Conservation (phyloP, 2,329 filamentous ascomycete species). For the Hypoxylon rubiginosum region DNA sequence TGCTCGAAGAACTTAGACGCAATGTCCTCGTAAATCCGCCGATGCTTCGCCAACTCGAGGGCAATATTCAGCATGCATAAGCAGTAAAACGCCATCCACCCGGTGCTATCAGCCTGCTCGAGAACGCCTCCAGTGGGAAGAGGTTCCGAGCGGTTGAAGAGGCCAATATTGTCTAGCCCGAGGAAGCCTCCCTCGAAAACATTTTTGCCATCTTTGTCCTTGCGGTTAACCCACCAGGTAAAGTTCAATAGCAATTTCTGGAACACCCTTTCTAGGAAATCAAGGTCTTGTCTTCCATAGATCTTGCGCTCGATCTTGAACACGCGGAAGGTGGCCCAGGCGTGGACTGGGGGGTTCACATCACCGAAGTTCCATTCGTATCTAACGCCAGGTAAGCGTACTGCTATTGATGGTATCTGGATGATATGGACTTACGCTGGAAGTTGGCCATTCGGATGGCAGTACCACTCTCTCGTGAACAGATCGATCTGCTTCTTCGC, state of each 20-base stretch:
- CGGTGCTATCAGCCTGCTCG: constrained; percentile 96
- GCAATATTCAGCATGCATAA: constrained; percentile 97
- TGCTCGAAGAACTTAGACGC: constrained; percentile 99
- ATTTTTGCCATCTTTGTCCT: constrained; percentile 94
- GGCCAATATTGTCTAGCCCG: constrained; percentile 94
- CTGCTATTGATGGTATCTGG: background rate
- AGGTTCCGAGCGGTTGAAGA: constrained; percentile 97
- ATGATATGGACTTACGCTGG: constrained; percentile 73
- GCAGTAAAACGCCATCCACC: constrained; percentile 99
- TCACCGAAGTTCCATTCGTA: constrained; percentile 98
- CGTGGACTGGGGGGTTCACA: constrained; percentile 96
- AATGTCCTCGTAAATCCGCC: constrained; percentile 95
- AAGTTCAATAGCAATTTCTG: constrained; percentile 97
- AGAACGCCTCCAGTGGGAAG: constrained; percentile 92
- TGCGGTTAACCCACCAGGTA: constrained; percentile 99
- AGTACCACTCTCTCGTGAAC: constrained; percentile 98
- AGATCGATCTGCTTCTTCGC: constrained; percentile 98
- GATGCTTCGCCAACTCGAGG: constrained; percentile 93
- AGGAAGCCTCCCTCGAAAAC: constrained; percentile 97
- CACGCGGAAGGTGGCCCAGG: constrained; percentile 93
- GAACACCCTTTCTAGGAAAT: constrained; percentile 96
- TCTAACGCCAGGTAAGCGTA: constrained; percentile 52
- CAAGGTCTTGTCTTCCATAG: constrained; percentile 93
- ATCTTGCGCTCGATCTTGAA: constrained; percentile 99
- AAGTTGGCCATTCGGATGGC: constrained; percentile 95